A percentile compares a stretch with the other conserved stretches of the same genome.
phyloP scores from a whole-genome alignment of 352 stramenopile genomes.

The Plasmopara halstedii region DNA sequence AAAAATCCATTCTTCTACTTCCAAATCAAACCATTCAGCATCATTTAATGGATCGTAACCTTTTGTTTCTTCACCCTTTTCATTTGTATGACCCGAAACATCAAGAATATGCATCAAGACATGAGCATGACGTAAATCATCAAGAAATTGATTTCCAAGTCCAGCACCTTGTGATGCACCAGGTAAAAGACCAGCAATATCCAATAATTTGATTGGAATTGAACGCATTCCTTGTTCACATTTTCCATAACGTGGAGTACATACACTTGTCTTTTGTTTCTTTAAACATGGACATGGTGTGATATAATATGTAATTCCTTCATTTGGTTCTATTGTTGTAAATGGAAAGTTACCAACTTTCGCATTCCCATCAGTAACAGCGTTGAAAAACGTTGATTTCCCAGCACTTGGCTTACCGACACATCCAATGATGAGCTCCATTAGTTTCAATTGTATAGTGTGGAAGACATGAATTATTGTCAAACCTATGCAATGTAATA shows the following conservation, averaged over 20 bases:
- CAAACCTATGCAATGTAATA: too few species aligned
- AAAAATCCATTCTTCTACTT: constrained; percentile 88
- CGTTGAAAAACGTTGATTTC: constrained; percentile 89
- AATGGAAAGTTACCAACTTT: constrained; percentile 87
- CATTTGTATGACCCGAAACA: constrained; percentile 82
- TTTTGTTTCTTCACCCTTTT: constrained; percentile 82
- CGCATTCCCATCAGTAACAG: constrained; percentile 82
- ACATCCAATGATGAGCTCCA: constrained; percentile 86
- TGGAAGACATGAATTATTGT: too few species aligned
- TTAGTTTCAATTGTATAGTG: too few species aligned
- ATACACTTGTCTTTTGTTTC: constrained; percentile 52
- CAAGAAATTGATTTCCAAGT: constrained; percentile 98
- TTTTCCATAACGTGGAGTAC: constrained; percentile 67
- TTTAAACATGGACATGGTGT: constrained; percentile 66
- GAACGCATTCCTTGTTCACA: constrained; percentile 69
- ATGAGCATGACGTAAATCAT: constrained; percentile 82
- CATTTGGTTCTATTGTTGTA: constrained; percentile 87
- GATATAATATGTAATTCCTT: constrained; percentile 87
- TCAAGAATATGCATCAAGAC: constrained; percentile 90
- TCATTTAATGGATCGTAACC: constrained; percentile 87
- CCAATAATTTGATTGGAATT: constrained; percentile 79
- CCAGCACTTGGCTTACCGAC: constrained; percentile 83
- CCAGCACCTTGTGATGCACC: constrained; percentile 88
- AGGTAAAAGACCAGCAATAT: constrained; percentile 75
- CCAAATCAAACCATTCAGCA: constrained; percentile 75